These are phyloP conservation scores for Elsinoe necatrix DNA, from an alignment of 2,329 filamentous ascomycete genomes.

Conservation along the genomic window DNA sequence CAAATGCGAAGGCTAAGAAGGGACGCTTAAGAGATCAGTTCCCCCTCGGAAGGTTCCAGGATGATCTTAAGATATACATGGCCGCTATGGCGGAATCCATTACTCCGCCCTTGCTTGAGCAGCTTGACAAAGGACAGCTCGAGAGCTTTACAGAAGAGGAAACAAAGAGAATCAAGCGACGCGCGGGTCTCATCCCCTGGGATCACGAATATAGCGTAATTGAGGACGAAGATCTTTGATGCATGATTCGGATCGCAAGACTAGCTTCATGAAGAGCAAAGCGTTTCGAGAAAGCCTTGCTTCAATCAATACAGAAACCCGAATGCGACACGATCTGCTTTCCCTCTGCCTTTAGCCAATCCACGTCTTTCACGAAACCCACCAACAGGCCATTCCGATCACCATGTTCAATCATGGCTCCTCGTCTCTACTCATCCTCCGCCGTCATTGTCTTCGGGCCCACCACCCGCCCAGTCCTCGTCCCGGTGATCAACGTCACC, in stretches of 20 bases:
- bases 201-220: background rate
- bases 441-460: too few species aligned
- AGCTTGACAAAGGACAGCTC: background rate
- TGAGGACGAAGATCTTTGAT: background rate
- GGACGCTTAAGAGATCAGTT: background rate
- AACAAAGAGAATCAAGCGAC: background rate
- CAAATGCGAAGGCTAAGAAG: too few species aligned
- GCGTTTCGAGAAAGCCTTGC: too few species aligned
- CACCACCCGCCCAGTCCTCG: too few species aligned
- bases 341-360: too few species aligned
- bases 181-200: background rate
- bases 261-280: too few species aligned
- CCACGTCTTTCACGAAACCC: too few species aligned
- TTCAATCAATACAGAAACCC: too few species aligned
- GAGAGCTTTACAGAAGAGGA: background rate
- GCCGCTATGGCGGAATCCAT: background rate
- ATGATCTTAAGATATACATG: background rate
- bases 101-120: background rate
- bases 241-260: background rate
- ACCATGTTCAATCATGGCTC: too few species aligned
- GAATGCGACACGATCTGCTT: too few species aligned
- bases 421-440: too few species aligned
- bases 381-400: too few species aligned
- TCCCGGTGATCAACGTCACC: background rate
- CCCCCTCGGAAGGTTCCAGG: background rate